Percentiles rank a stretch among this genome's conserved stretches.
phyloP scores from a whole-genome alignment of 345 rosid genomes.

The Linum trigynum region DNA sequence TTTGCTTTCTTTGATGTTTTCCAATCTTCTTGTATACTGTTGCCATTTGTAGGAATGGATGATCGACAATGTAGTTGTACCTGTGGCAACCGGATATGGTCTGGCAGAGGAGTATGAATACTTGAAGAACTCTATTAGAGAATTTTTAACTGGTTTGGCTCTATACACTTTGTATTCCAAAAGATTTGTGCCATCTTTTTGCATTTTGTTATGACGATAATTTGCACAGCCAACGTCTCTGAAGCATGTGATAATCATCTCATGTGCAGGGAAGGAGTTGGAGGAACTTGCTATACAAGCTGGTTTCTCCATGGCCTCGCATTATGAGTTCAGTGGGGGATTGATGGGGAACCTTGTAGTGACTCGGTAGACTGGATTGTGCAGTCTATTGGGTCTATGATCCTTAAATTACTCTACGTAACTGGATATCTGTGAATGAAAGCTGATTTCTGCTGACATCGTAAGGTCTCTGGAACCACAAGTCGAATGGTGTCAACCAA shows the following conservation, averaged over 20 bases:
- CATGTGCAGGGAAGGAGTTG: conserved; percentile 53
- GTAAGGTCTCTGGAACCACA: too few relatives aligned
- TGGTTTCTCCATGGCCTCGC: conserved; percentile 60
- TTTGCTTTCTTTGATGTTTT: neutral
- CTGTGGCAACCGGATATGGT: conserved; percentile 62
- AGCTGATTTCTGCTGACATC: neutral
- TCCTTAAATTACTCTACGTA: too few relatives aligned
- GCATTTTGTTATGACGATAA: neutral
- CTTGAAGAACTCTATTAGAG: conserved; percentile 64
- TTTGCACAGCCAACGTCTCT: neutral
- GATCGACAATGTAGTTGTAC: conserved; percentile 74
- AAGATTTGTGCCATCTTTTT: neutral
- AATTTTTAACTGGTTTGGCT: conserved; percentile 57
- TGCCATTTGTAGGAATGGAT: conserved; percentile 57
- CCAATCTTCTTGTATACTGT: conserved; percentile 5
- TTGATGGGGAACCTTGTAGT: conserved; percentile 80
- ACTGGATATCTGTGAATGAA: neutral
- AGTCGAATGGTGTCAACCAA: too few relatives aligned
- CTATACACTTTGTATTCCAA: conserved; percentile 6
- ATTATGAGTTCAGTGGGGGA: conserved; percentile 68
- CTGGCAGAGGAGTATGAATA: conserved; percentile 67
- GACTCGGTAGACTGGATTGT: conserved; percentile 27
- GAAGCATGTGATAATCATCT: neutral
- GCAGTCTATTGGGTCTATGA: neutral
- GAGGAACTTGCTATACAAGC: conserved; percentile 65